A percentile compares a stretch with the other conserved stretches of the same genome.
Evolutionary conservation across 805 yeast genomes (phyloP).

Genomic region (Monosporozyma aerobia): DNA sequence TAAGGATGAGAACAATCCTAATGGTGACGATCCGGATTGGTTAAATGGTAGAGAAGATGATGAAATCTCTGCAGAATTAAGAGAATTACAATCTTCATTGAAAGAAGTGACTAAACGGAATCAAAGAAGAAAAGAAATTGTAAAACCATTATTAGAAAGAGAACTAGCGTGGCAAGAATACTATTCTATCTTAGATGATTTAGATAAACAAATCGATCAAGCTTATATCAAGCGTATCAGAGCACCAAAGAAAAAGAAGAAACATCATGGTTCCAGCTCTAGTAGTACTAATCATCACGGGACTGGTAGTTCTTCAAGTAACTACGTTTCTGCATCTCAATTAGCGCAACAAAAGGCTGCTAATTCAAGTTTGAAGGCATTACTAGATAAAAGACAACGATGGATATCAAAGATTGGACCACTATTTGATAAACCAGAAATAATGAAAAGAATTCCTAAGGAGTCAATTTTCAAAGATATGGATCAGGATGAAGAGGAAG

Average conservation of each 20-base stretch:
- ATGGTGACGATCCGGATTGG: conserved; percentile 48
- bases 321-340: conserved; percentile 26
- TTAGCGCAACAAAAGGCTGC: conserved; percentile 57
- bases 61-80: conserved; percentile 77
- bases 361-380: conserved; percentile 65
- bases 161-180: conserved; percentile 95
- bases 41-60: conserved; percentile 78
- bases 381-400: conserved; percentile 74
- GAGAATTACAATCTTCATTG: conserved; percentile 62
- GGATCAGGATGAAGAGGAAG: conserved; percentile 35
- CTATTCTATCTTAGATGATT: conserved; percentile 77
- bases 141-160: conserved; percentile 71
- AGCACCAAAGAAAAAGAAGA: conserved; percentile 47
- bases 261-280: conserved; percentile 10
- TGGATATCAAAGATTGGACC: conserved; percentile 92
- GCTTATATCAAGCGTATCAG: conserved; percentile 77
- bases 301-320: conserved; percentile 8
- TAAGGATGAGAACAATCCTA: conserved; percentile 23
- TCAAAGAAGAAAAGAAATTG: conserved; percentile 51
- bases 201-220: conserved; percentile 95
- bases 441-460: conserved; percentile 69
- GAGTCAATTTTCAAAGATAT: conserved; percentile 43
- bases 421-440: conserved; percentile 54
- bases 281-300: conserved; percentile 11
- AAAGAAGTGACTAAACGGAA: conserved; percentile 53